phyloP scores from a whole-genome alignment of 495 filamentous ascomycete genomes.

The Tuber calosporum region DNA sequence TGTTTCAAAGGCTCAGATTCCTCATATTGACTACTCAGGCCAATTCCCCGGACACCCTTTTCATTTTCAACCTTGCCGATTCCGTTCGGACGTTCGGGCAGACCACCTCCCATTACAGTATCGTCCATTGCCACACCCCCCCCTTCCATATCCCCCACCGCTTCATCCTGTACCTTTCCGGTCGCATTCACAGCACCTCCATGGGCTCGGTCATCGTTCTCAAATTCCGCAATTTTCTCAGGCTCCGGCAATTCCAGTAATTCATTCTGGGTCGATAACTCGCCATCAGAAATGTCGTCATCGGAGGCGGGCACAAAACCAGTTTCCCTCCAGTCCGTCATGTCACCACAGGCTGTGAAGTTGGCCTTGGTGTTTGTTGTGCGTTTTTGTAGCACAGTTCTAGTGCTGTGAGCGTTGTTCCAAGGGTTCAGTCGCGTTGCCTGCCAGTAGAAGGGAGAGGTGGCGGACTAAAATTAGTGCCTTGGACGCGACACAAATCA shows the following conservation, averaged over 20 bases:
- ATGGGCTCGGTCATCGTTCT: background rate
- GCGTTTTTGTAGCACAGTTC: background rate
- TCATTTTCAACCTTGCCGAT: background rate
- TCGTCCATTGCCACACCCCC: constrained; percentile 18
- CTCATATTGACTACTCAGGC: background rate
- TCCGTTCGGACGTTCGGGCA: background rate
- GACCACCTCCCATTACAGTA: constrained; percentile 5
- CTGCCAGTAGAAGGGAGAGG: background rate
- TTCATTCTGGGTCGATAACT: constrained; percentile 35
- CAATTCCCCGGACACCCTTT: background rate
- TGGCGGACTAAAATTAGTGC: background rate
- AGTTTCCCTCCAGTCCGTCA: constrained; percentile 57
- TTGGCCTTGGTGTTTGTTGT: background rate
- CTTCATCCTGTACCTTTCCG: background rate
- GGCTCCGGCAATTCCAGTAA: constrained; percentile 7
- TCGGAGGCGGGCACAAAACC: constrained; percentile 60
- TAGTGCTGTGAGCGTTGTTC: background rate
- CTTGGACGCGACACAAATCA: constrained; percentile 23
- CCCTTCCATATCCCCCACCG: background rate
- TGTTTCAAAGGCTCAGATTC: background rate
- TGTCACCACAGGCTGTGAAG: constrained; percentile 38
- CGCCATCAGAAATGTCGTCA: constrained; percentile 46
- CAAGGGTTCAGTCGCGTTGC: background rate
- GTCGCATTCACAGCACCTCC: background rate
- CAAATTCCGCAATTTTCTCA: constrained; percentile 5